Conservation (phyloP, 2,329 filamentous ascomycete genomes). For the Aspergillus sergii region DNA sequence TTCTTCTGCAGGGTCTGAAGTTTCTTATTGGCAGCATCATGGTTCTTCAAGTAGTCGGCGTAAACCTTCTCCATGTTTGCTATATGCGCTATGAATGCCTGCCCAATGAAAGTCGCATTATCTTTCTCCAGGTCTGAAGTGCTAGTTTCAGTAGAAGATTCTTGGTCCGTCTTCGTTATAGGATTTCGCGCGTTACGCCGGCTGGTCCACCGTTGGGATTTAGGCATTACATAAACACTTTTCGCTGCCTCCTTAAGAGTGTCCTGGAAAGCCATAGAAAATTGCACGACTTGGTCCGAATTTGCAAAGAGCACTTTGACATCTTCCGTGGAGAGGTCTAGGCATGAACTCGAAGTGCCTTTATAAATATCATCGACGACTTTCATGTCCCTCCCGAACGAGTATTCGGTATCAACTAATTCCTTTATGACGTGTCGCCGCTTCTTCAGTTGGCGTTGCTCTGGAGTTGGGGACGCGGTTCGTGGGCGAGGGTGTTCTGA, state of each 20-base stretch:
- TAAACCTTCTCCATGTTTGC: constrained; percentile 66
- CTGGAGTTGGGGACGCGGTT: constrained; percentile 38
- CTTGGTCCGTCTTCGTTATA: constrained; percentile 32
- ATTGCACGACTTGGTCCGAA: constrained; percentile 83
- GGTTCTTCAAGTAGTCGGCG: constrained; percentile 65
- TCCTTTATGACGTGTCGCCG: constrained; percentile 87
- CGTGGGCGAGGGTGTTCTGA: constrained; percentile 26
- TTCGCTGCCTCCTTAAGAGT: constrained; percentile 78
- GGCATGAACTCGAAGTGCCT: constrained; percentile 80
- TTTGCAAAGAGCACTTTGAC: constrained; percentile 92
- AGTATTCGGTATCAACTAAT: constrained; percentile 86
- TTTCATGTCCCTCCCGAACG: constrained; percentile 93
- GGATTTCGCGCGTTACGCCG: constrained; percentile 51
- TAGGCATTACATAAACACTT: constrained; percentile 73
- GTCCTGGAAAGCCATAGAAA: constrained; percentile 77
- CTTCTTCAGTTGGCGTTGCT: constrained; percentile 66
- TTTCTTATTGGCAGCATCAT: constrained; percentile 65
- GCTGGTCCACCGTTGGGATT: constrained; percentile 55
- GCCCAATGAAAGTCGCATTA: constrained; percentile 59
- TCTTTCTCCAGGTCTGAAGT: constrained; percentile 59
- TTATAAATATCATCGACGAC: constrained; percentile 98
- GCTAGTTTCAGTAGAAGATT: constrained; percentile 30
- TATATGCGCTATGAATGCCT: constrained; percentile 60
- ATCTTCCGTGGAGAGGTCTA: constrained; percentile 78
- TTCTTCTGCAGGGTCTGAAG: constrained; percentile 54